phyloP scores from a whole-genome alignment of 2,329 filamentous ascomycete species.

The Neoascochyta sp. region DNA sequence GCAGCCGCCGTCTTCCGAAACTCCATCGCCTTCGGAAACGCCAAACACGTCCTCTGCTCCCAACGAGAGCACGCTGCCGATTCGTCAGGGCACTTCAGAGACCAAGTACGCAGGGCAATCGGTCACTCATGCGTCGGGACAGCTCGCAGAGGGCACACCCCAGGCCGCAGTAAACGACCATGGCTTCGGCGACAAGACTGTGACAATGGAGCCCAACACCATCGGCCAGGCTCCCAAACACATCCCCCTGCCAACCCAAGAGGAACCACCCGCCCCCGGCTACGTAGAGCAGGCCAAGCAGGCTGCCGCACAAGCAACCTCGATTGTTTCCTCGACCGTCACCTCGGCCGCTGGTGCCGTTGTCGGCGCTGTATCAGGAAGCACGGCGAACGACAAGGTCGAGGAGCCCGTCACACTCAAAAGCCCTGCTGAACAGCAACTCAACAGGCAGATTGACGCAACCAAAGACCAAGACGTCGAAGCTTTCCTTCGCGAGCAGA shows the following conservation, averaged over 20 bases:
- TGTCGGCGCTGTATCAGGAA: conserved; percentile 18
- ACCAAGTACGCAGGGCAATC: conserved; percentile 42
- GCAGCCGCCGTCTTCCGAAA: conserved; percentile 20
- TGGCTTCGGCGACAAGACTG: conserved; percentile 44
- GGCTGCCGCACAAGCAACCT: conserved; percentile 29
- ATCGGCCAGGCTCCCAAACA: conserved; percentile 51
- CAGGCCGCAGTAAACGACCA: conserved; percentile 39
- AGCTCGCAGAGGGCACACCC: conserved; percentile 44
- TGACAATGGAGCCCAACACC: conserved; percentile 47
- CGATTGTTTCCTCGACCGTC: conserved; percentile 27
- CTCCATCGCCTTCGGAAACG: conserved; percentile 14
- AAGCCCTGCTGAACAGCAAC: conserved; percentile 27
- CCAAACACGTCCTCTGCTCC: conserved; percentile 10
- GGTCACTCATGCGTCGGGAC: conserved; percentile 44
- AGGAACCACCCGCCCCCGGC: conserved; percentile 32
- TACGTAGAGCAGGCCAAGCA: conserved; percentile 45
- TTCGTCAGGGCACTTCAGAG: conserved; percentile 42
- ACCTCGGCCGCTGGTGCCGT: conserved; percentile 33
- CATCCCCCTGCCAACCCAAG: conserved; percentile 34
- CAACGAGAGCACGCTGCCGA: conserved; percentile 19
- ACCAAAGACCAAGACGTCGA: conserved; percentile 30
- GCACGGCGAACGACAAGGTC: conserved; percentile 18
- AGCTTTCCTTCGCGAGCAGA: conserved; percentile 31
- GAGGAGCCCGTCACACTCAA: conserved; percentile 17
- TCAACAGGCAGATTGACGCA: conserved; percentile 30